Evolutionary conservation across 305 asterid species (phyloP), one percentile per base, ranked within the genome.

Genomic region (Fraxinus ornus): DNA sequence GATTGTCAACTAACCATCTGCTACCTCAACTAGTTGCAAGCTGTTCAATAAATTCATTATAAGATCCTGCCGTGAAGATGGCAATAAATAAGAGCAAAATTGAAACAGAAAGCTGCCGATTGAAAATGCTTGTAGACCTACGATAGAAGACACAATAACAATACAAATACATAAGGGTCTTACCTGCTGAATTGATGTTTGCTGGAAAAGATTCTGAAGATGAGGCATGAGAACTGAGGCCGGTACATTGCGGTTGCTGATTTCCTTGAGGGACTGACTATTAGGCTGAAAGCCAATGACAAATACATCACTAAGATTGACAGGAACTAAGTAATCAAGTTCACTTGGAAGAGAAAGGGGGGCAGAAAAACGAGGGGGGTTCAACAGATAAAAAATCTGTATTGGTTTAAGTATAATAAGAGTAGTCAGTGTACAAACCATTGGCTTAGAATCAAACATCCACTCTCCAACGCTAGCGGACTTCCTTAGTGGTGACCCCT

Each of bases 191-290:
- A 93, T 81, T 73, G 98, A 93, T 81, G 98, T 94, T 88, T 96
- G 99, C 80, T 96, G 98, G 88, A 94, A 90, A 84, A 96, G 97
- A 88, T 96, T 96, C 86, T 96, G 98, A 82, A 96, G 98, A 89
- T 93, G 97, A 84, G 98, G 98, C 97, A 96, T 82, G 86, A 96
- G 93, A 79, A 94, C 37, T 80, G 98, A 91, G 66, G 97, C 95
- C 79, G 94, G 94, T 79, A 87, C 84, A 78, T 85, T 93, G 78
- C 86, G 88, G 91, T 87, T 89, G 81, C 86, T 87, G 73, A 83
- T 79, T 85, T 96, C 99, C 91, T 90, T 93, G 0, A 92, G 79
- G 57, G 92, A 85, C 82, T 88, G 93, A 83, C 84, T 83, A 78
- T 89, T 84, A 84, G 97, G 95, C 99, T 96, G 95, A 87, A 86